Percentiles rank a stretch among this genome's conserved stretches.
Conservation (phyloP, 352 stramenopile genomes). For the Globisporangium emineosum region DNA sequence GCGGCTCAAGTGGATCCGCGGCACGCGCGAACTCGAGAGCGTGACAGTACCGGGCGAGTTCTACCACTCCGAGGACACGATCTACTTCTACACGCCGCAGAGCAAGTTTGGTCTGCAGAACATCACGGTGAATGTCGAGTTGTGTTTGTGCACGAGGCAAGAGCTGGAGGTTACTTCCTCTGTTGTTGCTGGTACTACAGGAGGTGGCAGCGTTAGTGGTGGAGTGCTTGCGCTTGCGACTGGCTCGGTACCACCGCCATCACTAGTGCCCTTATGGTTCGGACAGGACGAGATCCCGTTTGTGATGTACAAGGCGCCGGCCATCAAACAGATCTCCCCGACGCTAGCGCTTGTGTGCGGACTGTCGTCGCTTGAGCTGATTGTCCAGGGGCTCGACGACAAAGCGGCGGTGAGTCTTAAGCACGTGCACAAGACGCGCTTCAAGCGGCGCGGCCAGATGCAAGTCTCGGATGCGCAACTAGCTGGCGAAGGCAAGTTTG, state of each 20-base stretch:
- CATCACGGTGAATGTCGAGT: constrained; percentile 52
- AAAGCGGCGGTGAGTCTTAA: constrained; percentile 38
- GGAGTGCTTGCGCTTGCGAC: background rate
- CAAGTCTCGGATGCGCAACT: constrained; percentile 55
- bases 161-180: constrained; percentile 8
- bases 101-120: constrained; percentile 75
- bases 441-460: constrained; percentile 71
- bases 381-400: constrained; percentile 66
- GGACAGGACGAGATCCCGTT: constrained; percentile 65
- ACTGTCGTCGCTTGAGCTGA: constrained; percentile 41
- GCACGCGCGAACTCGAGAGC: constrained; percentile 55
- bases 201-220: no score
- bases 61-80: constrained; percentile 53
- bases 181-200: background rate
- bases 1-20: constrained; percentile 55
- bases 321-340: constrained; percentile 48
- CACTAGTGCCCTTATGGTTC: constrained; percentile 27
- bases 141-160: constrained; percentile 27
- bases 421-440: constrained; percentile 49
- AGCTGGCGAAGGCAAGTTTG: constrained; percentile 41
- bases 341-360: constrained; percentile 41
- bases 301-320: constrained; percentile 63
- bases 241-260: background rate
- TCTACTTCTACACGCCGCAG: constrained; percentile 78
- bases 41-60: constrained; percentile 51